Conservation (phyloP, 768 basidiomycete species). For the Boletus rubropictus region DNA sequence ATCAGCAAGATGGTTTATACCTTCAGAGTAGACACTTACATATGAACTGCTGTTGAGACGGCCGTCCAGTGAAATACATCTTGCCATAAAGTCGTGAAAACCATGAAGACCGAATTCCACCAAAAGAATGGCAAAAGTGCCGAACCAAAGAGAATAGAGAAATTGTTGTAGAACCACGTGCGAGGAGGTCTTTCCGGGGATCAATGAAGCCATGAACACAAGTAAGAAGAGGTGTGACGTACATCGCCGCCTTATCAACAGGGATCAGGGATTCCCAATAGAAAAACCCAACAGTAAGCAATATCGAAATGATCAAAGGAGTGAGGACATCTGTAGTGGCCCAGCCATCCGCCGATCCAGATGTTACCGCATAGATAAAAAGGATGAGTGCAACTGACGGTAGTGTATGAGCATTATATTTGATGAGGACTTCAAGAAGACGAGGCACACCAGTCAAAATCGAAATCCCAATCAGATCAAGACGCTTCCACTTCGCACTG, state of each 20-base stretch:
- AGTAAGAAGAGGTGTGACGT: constrained; percentile 9
- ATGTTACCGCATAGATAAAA: constrained; percentile 40
- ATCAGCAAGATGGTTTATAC: background rate
- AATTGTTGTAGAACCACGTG: constrained; percentile 40
- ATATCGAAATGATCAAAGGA: constrained; percentile 42
- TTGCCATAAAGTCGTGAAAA: constrained; percentile 38
- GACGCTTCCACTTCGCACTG: constrained; percentile 23
- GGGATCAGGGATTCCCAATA: constrained; percentile 43
- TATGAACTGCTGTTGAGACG: constrained; percentile 36
- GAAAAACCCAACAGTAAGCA: constrained; percentile 41
- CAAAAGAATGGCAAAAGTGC: constrained; percentile 39
- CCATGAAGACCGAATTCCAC: constrained; percentile 34
- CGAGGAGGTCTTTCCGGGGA: constrained; percentile 33
- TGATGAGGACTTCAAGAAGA: background rate
- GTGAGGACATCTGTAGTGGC: constrained; percentile 38
- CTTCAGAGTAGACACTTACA: constrained; percentile 24
- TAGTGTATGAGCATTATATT: background rate
- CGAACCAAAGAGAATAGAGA: constrained; percentile 34
- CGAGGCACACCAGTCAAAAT: constrained; percentile 32
- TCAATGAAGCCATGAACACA: background rate
- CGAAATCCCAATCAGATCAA: constrained; percentile 37
- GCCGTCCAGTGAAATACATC: constrained; percentile 38
- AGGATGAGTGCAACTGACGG: constrained; percentile 32
- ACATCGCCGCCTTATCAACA: constrained; percentile 39
- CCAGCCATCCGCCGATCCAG: constrained; percentile 49